Percentiles rank a stretch among this genome's conserved stretches.
Conservation (phyloP, 2,329 filamentous ascomycete genomes). For the Pseudogymnoascus pannorum region DNA sequence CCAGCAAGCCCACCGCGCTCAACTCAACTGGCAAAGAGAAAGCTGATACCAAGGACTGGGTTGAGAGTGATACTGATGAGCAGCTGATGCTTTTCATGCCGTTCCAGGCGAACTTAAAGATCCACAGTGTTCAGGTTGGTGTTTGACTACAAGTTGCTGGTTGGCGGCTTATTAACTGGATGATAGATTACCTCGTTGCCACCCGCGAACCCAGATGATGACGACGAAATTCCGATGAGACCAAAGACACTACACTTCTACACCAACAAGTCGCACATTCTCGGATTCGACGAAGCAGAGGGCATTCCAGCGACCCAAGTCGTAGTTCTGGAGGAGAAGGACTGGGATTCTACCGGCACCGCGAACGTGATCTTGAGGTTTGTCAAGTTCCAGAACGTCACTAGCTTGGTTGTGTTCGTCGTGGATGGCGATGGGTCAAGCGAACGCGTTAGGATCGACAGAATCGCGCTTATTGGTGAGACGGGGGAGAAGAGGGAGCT, state of each 20-base stretch:
- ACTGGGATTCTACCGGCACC: constrained; percentile 78
- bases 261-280: constrained; percentile 79
- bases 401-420: constrained; percentile 79
- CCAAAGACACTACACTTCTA: constrained; percentile 81
- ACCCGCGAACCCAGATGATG: constrained; percentile 48
- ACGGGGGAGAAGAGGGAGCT: constrained; percentile 84
- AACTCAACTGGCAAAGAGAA: constrained; percentile 46
- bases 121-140: constrained; percentile 68
- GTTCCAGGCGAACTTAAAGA: constrained; percentile 79
- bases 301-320: constrained; percentile 74
- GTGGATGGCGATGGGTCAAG: constrained; percentile 75
- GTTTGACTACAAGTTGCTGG: not conserved
- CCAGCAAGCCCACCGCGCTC: constrained; percentile 56
- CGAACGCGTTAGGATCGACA: constrained; percentile 79
- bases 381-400: constrained; percentile 96
- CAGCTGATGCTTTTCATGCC: constrained; percentile 90
- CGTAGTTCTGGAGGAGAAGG: constrained; percentile 63
- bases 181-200: constrained; percentile 77
- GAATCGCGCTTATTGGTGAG: constrained; percentile 76
- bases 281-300: constrained; percentile 93
- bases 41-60: constrained; percentile 61
- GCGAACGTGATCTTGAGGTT: constrained; percentile 70
- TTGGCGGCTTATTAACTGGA: constrained; percentile 15
- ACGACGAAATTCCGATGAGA: constrained; percentile 70
- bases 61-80: constrained; percentile 95